These are phyloP conservation scores for Theileria orientalis DNA, from an alignment of 169 alveolate species.

Conservation along the genomic window DNA sequence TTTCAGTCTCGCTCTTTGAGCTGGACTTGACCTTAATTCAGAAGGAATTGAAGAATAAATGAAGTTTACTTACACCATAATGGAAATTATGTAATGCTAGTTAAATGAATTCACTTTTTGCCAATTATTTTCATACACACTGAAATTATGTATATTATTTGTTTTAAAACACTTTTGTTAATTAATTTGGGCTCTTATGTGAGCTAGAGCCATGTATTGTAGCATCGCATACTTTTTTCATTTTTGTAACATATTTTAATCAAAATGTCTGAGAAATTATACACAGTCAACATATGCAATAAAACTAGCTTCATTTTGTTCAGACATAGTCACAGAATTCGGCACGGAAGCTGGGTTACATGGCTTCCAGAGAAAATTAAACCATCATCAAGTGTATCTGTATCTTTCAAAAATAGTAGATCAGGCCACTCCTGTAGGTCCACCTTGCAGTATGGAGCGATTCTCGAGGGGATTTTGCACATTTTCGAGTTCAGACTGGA, in stretches of 20 bases:
- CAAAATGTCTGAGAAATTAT: conserved; percentile 27
- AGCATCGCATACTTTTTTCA: too few relatives aligned
- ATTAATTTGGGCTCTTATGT: too few relatives aligned
- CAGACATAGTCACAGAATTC: conserved; percentile 34
- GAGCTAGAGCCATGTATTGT: too few relatives aligned
- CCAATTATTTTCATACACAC: too few relatives aligned
- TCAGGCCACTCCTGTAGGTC: conserved; percentile 40
- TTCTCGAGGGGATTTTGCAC: conserved; percentile 23
- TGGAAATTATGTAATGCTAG: neutral
- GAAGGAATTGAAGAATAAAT: neutral
- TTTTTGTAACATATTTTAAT: neutral
- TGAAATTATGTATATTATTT: neutral
- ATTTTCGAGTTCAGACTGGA: conserved; percentile 20
- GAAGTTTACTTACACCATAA: conserved; percentile 5
- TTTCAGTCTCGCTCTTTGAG: conserved; percentile 79
- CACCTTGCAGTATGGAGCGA: conserved; percentile 34
- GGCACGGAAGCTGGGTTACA: conserved; percentile 58
- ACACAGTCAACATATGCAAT: conserved; percentile 31
- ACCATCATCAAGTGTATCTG: conserved; percentile 24
- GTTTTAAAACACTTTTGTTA: too few relatives aligned
- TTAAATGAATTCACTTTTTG: too few relatives aligned
- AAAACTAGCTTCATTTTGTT: conserved; percentile 48
- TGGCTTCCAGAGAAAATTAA: conserved; percentile 61
- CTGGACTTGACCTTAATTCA: conserved; percentile 41
- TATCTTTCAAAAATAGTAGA: conserved; percentile 30